Base-by-base conservation (phyloP, 2,329 filamentous ascomycete genomes). In the Balansia obtecta region DNA sequence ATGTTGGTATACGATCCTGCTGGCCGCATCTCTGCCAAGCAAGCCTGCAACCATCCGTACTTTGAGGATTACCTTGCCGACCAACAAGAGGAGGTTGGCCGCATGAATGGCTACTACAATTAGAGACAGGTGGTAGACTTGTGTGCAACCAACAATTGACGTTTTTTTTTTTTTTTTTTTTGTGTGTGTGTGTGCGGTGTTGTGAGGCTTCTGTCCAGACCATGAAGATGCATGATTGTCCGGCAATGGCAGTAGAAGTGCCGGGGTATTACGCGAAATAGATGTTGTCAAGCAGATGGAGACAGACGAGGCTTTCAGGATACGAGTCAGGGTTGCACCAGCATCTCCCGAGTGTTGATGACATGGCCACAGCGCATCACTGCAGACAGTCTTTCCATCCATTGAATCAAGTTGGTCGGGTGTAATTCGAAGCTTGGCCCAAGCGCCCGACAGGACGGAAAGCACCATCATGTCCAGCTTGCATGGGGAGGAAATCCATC, bases 1-100 rank as follows among this genome's bases (percentile, higher is more conserved):
- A 79, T 95, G 71, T 80, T 95, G 41, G 83, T 90, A 51, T 95
- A 91, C 62, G 89, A 95, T 63, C 89, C 89, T 2, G 87, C 88
- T 20, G 82, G 83, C 49, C 85, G 89, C 56, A 87, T 95, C 58
- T 94, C 87, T 7, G 89, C 90, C 48, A 95, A 95, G 74, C 85
- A 88, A 65, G 83, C 88, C 12, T 87, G 86, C 63, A 75, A 82
- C 58, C 89, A 95, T 64, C 83, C 86, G 9, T 95, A 95, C 71
- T 95, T 95, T 55, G 70, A 74, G 51, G 66, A 68, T 27, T 68
- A 63, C 53, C 46, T 62, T 11, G 56, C 58, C 33, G 59, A 66
- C 46, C 60, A 63, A 18, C 60, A 63, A 45, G 55, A 54, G 42
- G 54, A 58, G 41, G 56, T 54, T 48, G 59, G 57, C 49, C 61